Evolutionary conservation across 805 yeast genomes (phyloP), one percentile per base, ranked within the genome.

Genomic region (Sungouiella blattae): DNA sequence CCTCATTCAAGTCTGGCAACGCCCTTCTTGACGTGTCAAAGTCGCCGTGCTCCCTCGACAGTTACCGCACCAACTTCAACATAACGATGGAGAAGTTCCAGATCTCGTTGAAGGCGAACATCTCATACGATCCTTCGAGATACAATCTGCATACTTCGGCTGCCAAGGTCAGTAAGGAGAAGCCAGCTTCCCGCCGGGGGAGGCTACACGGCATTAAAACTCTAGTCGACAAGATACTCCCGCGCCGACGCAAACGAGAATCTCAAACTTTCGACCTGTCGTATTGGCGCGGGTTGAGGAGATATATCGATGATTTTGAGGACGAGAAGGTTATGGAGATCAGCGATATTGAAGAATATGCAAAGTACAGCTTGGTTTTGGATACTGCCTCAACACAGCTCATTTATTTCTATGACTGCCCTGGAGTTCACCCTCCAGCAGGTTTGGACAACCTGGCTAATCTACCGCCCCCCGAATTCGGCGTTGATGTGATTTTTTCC

Each of bases 251-350:
- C 1, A 14, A 15, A 11, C 5, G 14, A 9, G 15, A 23, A 16
- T 13, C 28, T 11, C 11, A 15, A 11, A 6, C 11, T 6, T 17
- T 12, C 17, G 8, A 26, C 28, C 13, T 13, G 6, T 13, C 64
- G 37, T n/a, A n/a, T n/a, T 91, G 98, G 98, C 73, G 65, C 41
- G 98, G 98, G 1, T 60, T 91, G 17, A 65, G 77, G 11, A 71
- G 93, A 24, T 91, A 89, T 53, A 53, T 77, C n/a, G 67, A 61
- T 3, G 69, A 69, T 16, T 33, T 33, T 12, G 45, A 46, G 11
- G 62, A 50, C 4, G 66, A 61, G 9, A 47, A 50, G n/a, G 36
- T 52, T 9, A 35, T 55, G 8, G 59, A 54, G 11, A 66, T 64
- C 11, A 69, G 65, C 14, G 73, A 77, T 18, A 39, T 44, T 18